Evolutionary conservation across 2,329 filamentous ascomycete species (phyloP).

Genomic region (Aspergillus sp.): DNA sequence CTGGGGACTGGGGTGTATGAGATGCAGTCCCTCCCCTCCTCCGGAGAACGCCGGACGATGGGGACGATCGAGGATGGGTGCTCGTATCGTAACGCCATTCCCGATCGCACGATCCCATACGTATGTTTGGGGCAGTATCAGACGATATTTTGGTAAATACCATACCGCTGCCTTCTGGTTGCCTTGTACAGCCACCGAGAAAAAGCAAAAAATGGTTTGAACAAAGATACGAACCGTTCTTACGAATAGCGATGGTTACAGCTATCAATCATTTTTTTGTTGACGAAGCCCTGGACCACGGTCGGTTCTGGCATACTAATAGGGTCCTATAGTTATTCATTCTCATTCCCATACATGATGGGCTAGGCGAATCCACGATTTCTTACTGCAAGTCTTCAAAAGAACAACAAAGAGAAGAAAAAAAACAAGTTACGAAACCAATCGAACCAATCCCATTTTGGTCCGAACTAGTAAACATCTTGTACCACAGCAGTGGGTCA

Average conservation of each 20-base stretch:
- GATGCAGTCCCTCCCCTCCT: not conserved
- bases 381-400: not conserved
- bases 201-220: not conserved
- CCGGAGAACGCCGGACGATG: not conserved
- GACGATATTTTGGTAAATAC: not conserved
- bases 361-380: not conserved
- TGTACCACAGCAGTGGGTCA: not conserved
- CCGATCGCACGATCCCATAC: not conserved
- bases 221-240: not conserved
- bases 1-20: not conserved
- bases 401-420: not conserved
- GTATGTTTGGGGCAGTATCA: not conserved
- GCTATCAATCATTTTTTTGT: not conserved
- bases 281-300: too few species aligned
- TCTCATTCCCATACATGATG: not conserved
- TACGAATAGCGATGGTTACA: not conserved
- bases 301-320: not conserved
- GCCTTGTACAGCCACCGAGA: not conserved
- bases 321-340: too few species aligned
- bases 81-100: not conserved
- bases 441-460: not conserved
- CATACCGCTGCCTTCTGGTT: not conserved
- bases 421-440: not conserved
- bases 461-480: not conserved
- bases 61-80: not conserved